phyloP scores from a whole-genome alignment of 257 asterid genomes.

The Paulownia fortunei region DNA sequence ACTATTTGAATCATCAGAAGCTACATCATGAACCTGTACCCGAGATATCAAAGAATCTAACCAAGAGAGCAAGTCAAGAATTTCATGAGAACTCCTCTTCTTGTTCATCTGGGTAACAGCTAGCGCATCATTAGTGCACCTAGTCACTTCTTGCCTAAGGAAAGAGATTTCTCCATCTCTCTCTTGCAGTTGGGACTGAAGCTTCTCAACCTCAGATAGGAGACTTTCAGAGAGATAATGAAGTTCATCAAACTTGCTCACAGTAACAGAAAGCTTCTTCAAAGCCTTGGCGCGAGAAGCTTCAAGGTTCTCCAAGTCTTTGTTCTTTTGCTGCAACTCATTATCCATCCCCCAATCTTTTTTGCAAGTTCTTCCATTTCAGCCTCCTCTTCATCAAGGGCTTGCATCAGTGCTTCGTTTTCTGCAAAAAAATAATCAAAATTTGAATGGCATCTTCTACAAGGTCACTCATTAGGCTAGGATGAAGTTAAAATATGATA shows the following conservation, averaged over 20 bases:
- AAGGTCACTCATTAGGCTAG: constrained; percentile 21
- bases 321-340: constrained; percentile 69
- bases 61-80: constrained; percentile 71
- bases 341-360: constrained; percentile 65
- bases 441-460: constrained; percentile 16
- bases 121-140: constrained; percentile 90
- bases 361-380: constrained; percentile 83
- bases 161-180: constrained; percentile 93
- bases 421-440: constrained; percentile 55
- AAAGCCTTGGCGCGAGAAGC: constrained; percentile 84
- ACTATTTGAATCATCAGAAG: constrained; percentile 46
- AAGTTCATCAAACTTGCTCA: constrained; percentile 94
- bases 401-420: constrained; percentile 85
- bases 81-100: constrained; percentile 69
- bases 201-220: constrained; percentile 94
- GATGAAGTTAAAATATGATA: constrained; percentile 26
- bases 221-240: constrained; percentile 82
- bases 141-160: constrained; percentile 95
- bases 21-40: constrained; percentile 48
- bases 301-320: constrained; percentile 82
- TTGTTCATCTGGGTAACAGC: constrained; percentile 71
- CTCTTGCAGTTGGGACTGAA: constrained; percentile 90
- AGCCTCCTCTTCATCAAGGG: constrained; percentile 91
- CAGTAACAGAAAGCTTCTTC: constrained; percentile 93
- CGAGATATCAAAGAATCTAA: constrained; percentile 66